Base-by-base conservation (phyloP, 805 yeast species). In the Cyberlindnera japonica region DNA sequence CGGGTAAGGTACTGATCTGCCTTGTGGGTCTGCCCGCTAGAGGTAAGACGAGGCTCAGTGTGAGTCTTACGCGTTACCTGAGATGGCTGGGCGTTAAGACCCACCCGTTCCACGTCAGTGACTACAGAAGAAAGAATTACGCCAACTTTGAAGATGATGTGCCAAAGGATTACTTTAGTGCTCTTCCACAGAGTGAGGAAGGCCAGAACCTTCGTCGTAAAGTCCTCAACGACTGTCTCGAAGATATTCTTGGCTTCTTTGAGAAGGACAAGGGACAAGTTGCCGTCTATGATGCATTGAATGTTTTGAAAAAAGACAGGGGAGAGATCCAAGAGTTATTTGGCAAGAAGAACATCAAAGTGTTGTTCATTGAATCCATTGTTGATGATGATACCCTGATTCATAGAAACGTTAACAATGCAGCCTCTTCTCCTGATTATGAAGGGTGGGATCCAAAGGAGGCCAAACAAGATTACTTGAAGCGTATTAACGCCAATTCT, bases 11-110 rank as follows among this genome's bases (percentile, higher is more conserved):
- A 32, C 79, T 95, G 53, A 83, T 93, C 38, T 87, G 84, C 4
- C 72, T 93, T 50, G 91, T 86, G 5, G 99, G 99, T 0, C 70
- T 90, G 44, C 98, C 99, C 2, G 98, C 96, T 1, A 74, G 98
- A 35, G 97, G 98, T 2, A 93, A 93, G 60, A 93, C 99, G 2
- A 88, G 89, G 59, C 70, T 91, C 37, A 83, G 96, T 6, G 97
- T 91, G 28, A 82, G 95, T 12, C 71, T 93, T 48, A 88, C 96
- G 4, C 75, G 99, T 43, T 93, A 90, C 61, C 69, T 95, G 50
- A 75, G 97, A 54, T 93, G 99, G 99, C 69, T 93, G 33, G 99
- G 99, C 5, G 98, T 93, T 16, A 82, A 85, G 55, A 82, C 96
- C 2, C 90, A 88, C 53, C 79, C 88, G 21, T 91, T 87, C 66